These are phyloP conservation scores for Pinus taeda DNA, from an alignment of 75 land plant genomes.

Conservation along the genomic window DNA sequence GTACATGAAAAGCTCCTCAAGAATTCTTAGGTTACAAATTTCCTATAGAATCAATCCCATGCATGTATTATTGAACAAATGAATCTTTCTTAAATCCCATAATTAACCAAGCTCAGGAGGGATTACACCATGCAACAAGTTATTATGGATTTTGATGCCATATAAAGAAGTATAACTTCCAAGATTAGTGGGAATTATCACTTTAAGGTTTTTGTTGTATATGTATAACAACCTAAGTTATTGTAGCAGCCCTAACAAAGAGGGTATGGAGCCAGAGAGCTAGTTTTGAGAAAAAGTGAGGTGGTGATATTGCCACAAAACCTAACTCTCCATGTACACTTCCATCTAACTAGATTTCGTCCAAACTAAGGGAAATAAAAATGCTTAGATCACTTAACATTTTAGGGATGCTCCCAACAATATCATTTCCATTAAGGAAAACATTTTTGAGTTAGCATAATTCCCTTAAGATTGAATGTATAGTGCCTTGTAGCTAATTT, in stretches of 20 bases:
- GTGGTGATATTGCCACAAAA: slow-evolving; percentile 8
- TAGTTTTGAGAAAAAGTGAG: slow-evolving; percentile 10
- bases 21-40: slow-evolving; percentile 16
- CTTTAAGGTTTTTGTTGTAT: slow-evolving; percentile 16
- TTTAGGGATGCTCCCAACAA: slow-evolving; percentile 27
- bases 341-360: slow-evolving; percentile 25
- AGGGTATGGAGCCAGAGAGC: slow-evolving; percentile 29
- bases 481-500: slow-evolving; percentile 6
- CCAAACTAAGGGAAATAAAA: slow-evolving; percentile 14
- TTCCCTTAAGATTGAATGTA: slow-evolving; percentile 16
- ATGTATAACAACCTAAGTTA: slow-evolving; percentile 16
- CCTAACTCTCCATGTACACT: slow-evolving; percentile 25
- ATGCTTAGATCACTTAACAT: slow-evolving; percentile 14
- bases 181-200: slow-evolving; percentile 22
- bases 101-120: slow-evolving; percentile 18
- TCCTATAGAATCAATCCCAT: slow-evolving; percentile 17
- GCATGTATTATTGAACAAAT: slow-evolving; percentile 4
- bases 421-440: slow-evolving; percentile 21
- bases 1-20: slow-evolving; percentile 29
- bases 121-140: slow-evolving; percentile 20
- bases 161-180: slow-evolving; percentile 19
- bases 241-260: slow-evolving; percentile 23
- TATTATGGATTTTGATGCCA: slow-evolving; percentile 15
- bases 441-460: slow-evolving; percentile 20
- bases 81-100: background rate